These are phyloP conservation scores for Agaricus subrufescens DNA, from an alignment of 768 basidiomycete species.

Conservation along the genomic window DNA sequence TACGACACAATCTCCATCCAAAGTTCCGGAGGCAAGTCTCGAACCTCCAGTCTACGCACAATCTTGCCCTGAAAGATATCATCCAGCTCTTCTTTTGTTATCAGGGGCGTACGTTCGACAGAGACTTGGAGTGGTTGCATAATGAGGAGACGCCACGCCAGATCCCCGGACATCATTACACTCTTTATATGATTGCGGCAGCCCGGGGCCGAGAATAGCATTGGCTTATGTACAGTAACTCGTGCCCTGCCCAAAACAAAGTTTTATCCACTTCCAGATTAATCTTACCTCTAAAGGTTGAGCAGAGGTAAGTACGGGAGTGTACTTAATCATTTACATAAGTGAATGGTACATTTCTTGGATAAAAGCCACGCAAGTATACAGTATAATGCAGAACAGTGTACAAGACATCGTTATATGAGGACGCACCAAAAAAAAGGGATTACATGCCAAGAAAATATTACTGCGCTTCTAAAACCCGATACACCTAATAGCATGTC, in stretches of 20 bases:
- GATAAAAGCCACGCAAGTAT: too few species aligned
- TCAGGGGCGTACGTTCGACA: not conserved
- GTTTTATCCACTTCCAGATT: too few species aligned
- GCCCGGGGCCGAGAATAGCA: too few species aligned
- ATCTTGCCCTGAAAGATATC: constrained; percentile 5
- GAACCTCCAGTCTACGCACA: constrained; percentile 5
- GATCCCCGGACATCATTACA: not conserved
- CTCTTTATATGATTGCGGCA: not conserved
- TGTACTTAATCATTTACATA: too few species aligned
- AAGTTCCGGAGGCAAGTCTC: constrained; percentile 21
- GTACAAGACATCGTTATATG: not conserved
- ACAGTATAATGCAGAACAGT: too few species aligned
- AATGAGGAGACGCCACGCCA: not conserved
- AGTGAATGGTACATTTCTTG: too few species aligned
- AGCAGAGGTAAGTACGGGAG: too few species aligned
- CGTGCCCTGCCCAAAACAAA: too few species aligned
- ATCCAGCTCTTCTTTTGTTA: constrained; percentile 2
- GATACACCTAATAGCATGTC: constrained; percentile 27
- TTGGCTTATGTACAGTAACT: too few species aligned
- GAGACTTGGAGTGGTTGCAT: constrained; percentile 1
- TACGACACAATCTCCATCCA: constrained; percentile 23
- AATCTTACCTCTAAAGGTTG: too few species aligned
- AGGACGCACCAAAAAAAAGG: constrained; percentile 15
- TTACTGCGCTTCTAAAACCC: constrained; percentile 32
- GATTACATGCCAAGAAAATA: not conserved